Evolutionary conservation across 2,329 filamentous ascomycete species (phyloP).

Genomic region (Aspergillus hiratsukae): DNA sequence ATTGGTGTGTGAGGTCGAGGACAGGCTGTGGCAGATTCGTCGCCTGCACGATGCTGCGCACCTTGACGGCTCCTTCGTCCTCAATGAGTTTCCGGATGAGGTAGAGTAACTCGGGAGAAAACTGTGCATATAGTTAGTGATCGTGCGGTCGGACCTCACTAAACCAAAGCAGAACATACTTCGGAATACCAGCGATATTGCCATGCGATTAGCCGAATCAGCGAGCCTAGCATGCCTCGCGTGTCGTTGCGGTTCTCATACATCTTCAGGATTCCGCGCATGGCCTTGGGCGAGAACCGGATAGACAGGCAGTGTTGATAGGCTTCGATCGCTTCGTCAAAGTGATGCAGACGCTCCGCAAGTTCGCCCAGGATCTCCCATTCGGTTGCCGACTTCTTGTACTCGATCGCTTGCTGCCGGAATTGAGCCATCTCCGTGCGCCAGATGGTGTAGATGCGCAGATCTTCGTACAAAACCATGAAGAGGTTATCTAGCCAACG

Average conservation of each 20-base stretch:
- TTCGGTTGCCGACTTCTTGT: constrained; percentile 94
- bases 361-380: constrained; percentile 97
- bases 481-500: constrained; percentile 98
- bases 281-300: constrained; percentile 88
- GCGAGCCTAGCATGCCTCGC: constrained; percentile 72
- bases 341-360: constrained; percentile 87
- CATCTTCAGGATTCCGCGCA: constrained; percentile 75
- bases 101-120: constrained; percentile 84
- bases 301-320: constrained; percentile 83
- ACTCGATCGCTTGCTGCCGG: constrained; percentile 85
- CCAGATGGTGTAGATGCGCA: constrained; percentile 99
- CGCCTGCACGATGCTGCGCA: constrained; percentile 93
- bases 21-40: constrained; percentile 91
- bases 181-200: constrained; percentile 99
- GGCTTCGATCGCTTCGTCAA: constrained; percentile 85
- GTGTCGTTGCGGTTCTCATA: constrained; percentile 76
- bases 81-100: constrained; percentile 90
- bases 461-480: constrained; percentile 97
- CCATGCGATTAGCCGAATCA: constrained; percentile 92
- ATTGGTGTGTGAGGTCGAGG: constrained; percentile 91
- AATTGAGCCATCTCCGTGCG: constrained; percentile 96
- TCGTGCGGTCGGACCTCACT: neutral
- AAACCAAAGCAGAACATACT: constrained; percentile 41
- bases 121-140: constrained; percentile 46
- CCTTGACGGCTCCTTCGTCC: constrained; percentile 94